Percentiles rank a stretch among this genome's conserved stretches.
phyloP scores from a whole-genome alignment of 1,284 basidiomycete genomes.

The Sparassis latifolia region DNA sequence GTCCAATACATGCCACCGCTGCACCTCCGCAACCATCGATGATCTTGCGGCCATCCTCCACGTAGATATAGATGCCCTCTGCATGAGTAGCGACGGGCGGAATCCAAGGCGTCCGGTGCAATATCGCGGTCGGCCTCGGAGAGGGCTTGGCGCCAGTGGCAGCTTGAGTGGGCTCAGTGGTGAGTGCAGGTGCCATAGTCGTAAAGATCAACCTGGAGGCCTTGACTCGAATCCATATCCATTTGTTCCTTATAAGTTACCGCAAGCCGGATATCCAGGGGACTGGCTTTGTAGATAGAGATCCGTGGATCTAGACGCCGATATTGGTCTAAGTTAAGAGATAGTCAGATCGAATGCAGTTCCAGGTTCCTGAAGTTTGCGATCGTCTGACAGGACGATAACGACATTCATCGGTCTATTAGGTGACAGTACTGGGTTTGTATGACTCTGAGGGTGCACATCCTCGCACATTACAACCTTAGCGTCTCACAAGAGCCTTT shows the following conservation, averaged over 20 bases:
- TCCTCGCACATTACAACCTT: too few relatives aligned
- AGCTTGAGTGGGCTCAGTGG: slow-evolving; percentile 8
- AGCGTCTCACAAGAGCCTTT: too few relatives aligned
- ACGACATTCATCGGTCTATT: too few relatives aligned
- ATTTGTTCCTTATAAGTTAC: background rate
- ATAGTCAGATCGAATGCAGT: too few relatives aligned
- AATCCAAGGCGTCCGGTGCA: slow-evolving; percentile 51
- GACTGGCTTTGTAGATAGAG: too few relatives aligned
- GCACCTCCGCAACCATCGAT: slow-evolving; percentile 81
- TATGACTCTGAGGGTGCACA: too few relatives aligned
- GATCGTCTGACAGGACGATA: too few relatives aligned
- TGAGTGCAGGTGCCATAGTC: slow-evolving; percentile 14
- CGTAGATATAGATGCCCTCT: slow-evolving; percentile 62
- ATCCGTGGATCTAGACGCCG: too few relatives aligned
- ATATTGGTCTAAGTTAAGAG: too few relatives aligned
- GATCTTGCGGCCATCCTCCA: slow-evolving; percentile 59
- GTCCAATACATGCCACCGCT: slow-evolving; percentile 76
- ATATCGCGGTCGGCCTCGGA: slow-evolving; percentile 22
- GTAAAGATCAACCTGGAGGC: background rate
- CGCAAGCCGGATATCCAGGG: too few relatives aligned
- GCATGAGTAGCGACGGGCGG: slow-evolving; percentile 61
- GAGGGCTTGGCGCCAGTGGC: slow-evolving; percentile 5
- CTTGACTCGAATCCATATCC: background rate
- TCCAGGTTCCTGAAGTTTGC: too few relatives aligned
- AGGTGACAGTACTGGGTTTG: too few relatives aligned